A percentile compares a stretch with the other conserved stretches of the same genome.
Evolutionary conservation across 306 rosid species (phyloP).

Genomic region (Abrus pulchellus): DNA sequence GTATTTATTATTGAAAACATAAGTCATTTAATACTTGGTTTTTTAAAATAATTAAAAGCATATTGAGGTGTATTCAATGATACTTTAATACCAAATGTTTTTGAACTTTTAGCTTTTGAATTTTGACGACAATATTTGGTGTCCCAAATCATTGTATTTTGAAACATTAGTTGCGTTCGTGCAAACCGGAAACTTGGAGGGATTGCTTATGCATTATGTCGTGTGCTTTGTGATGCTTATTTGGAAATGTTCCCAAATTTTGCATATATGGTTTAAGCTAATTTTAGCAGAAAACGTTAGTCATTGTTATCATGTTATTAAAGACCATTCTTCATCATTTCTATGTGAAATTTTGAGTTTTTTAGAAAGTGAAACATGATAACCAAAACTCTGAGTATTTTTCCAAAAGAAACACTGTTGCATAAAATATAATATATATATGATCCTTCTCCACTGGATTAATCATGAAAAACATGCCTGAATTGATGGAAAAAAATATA

Average conservation of each 20-base stretch:
- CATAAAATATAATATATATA: slow-evolving; percentile 36
- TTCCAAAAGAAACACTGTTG: slow-evolving; percentile 15
- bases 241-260: slow-evolving; percentile 4
- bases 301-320: slow-evolving; percentile 19
- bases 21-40: not conserved
- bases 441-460: slow-evolving; percentile 1
- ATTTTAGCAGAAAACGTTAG: slow-evolving; percentile 23
- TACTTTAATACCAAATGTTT: not conserved
- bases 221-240: slow-evolving; percentile 7
- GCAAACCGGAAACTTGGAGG: not conserved
- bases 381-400: not conserved
- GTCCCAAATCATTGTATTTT: not conserved
- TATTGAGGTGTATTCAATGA: not conserved
- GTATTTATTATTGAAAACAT: not conserved
- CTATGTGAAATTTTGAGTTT: slow-evolving; percentile 2
- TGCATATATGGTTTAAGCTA: not conserved
- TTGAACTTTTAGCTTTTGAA: slow-evolving; percentile 4
- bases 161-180: not conserved
- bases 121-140: not conserved
- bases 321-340: not conserved
- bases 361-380: slow-evolving; percentile 27
- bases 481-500: slow-evolving; percentile 27
- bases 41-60: not conserved
- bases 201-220: slow-evolving; percentile 18
- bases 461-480: not conserved